phyloP scores from a whole-genome alignment of 1,284 basidiomycete genomes.

The Flammula alnicola region DNA sequence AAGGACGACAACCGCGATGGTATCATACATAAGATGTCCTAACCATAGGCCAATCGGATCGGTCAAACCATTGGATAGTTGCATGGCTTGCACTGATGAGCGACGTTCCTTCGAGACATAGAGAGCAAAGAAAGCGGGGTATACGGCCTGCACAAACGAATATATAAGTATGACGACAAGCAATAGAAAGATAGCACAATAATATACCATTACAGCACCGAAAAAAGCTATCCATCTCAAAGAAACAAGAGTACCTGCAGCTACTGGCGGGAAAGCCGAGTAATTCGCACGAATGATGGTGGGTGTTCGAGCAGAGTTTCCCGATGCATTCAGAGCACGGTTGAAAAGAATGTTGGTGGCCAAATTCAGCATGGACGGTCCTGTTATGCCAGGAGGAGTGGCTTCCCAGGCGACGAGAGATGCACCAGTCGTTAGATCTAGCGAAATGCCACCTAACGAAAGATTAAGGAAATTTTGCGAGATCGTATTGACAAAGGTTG shows the following conservation, averaged over 20 bases:
- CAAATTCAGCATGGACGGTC: conserved; percentile 67
- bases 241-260: conserved; percentile 58
- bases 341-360: conserved; percentile 71
- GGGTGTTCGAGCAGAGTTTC: conserved; percentile 34
- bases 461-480: conserved; percentile 21
- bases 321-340: conserved; percentile 54
- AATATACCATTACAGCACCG: conserved; percentile 65
- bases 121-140: conserved; percentile 79
- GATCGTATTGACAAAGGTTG: conserved; percentile 20
- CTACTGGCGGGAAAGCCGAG: conserved; percentile 56
- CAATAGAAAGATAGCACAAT: background rate
- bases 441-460: conserved; percentile 22
- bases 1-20: conserved; percentile 38
- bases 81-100: conserved; percentile 78
- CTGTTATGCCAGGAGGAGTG: conserved; percentile 31
- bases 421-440: conserved; percentile 20
- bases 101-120: conserved; percentile 74
- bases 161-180: background rate
- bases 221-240: conserved; percentile 75
- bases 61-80: conserved; percentile 77
- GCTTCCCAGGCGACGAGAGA: conserved; percentile 26
- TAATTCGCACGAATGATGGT: conserved; percentile 61
- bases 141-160: conserved; percentile 62
- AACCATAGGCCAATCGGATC: conserved; percentile 78
- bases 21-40: conserved; percentile 79